phyloP scores from a whole-genome alignment of 805 yeast species.

The Candida namnaoensis region DNA sequence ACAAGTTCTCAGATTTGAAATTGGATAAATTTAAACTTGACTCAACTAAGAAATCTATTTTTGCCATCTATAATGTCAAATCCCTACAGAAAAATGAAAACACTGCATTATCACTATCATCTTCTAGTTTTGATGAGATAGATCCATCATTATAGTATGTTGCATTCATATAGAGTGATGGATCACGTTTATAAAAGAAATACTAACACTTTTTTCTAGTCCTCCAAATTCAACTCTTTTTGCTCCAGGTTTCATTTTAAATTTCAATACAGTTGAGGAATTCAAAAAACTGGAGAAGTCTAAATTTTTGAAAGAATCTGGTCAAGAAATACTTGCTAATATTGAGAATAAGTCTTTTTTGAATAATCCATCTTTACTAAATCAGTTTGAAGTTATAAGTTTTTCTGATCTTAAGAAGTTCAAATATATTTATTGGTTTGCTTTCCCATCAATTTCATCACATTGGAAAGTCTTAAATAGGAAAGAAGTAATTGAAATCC shows the following conservation, averaged over 20 bases:
- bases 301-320: constrained; percentile 37
- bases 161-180: constrained; percentile 2
- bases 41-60: constrained; percentile 17
- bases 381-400: constrained; percentile 44
- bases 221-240: constrained; percentile 13
- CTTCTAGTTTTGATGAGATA: constrained; percentile 20
- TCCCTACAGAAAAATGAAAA: constrained; percentile 20
- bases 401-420: constrained; percentile 88
- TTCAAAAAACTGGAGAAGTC: constrained; percentile 66
- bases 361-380: constrained; percentile 29
- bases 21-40: constrained; percentile 61
- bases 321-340: constrained; percentile 17
- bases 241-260: constrained; percentile 36
- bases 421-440: constrained; percentile 84
- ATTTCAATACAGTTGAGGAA: constrained; percentile 80
- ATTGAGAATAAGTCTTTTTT: constrained; percentile 26
- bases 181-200: background rate
- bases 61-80: constrained; percentile 19
- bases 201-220: background rate
- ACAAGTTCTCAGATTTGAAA: constrained; percentile 62
- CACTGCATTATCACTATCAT: constrained; percentile 18
- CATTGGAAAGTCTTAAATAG: constrained; percentile 30
- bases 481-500: constrained; percentile 1
- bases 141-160: constrained; percentile 7
- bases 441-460: constrained; percentile 57